phyloP scores from a whole-genome alignment of 1,139 yeast genomes.

The Candida dubliniensis region DNA sequence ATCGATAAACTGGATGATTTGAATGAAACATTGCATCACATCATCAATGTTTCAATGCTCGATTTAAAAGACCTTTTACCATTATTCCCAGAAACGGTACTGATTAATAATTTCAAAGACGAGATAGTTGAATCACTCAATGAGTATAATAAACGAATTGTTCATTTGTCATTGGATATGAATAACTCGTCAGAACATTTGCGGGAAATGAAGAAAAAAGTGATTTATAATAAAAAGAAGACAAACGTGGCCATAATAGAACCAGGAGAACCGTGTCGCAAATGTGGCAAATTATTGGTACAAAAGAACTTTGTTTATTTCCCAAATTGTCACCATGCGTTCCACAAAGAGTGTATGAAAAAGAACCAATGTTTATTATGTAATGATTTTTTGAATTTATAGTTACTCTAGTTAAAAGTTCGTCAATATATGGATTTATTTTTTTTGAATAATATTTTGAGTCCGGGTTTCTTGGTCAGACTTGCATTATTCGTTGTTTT shows the following conservation, averaged over 20 bases:
- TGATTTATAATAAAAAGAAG: conserved; percentile 47
- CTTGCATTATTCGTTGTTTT: no score
- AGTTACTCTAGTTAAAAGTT: no score
- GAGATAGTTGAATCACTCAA: conserved; percentile 81
- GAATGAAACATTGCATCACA: conserved; percentile 26
- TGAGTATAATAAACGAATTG: conserved; percentile 64
- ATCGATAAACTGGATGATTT: conserved; percentile 36
- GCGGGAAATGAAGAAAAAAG: conserved; percentile 58
- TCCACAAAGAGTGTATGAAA: conserved; percentile 86
- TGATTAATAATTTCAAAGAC: conserved; percentile 79
- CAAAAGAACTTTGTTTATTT: conserved; percentile 76
- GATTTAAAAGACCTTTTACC: conserved; percentile 83
- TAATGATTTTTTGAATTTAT: conserved; percentile 49
- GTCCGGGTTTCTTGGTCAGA: no score
- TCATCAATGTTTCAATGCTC: conserved; percentile 32
- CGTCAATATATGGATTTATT: no score
- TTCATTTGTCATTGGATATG: conserved; percentile 70
- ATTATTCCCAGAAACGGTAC: conserved; percentile 77
- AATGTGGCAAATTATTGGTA: conserved; percentile 68
- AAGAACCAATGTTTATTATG: conserved; percentile 75
- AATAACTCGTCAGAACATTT: conserved; percentile 68
- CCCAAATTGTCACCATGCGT: conserved; percentile 83
- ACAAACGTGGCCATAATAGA: conserved; percentile 54
- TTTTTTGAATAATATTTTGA: no score
- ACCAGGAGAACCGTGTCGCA: conserved; percentile 81